Conservation (phyloP, 208 protist species). For the Tetramitus jugosus region DNA sequence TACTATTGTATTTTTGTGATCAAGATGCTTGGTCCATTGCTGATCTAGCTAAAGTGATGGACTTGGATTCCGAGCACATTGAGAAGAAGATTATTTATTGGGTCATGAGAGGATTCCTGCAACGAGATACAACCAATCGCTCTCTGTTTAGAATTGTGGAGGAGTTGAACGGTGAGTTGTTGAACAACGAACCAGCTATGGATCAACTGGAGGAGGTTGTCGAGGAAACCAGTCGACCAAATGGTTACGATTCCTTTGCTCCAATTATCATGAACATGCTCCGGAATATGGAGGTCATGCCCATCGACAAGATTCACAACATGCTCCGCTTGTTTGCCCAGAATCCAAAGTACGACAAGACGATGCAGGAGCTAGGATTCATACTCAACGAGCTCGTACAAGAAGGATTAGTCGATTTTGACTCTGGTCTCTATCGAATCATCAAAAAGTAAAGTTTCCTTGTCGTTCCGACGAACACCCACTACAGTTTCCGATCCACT, state of each 20-base stretch:
- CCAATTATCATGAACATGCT: not conserved
- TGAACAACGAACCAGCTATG: no score
- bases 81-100: not conserved
- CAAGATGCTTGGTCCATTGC: not conserved
- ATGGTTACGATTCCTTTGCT: no score
- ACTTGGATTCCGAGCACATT: not conserved
- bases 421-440: not conserved
- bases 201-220: not conserved
- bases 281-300: not conserved
- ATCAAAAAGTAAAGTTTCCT: not conserved
- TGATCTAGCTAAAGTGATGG: not conserved
- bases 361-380: not conserved
- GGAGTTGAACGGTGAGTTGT: no score
- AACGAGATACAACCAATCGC: no score
- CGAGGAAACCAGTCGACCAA: not conserved
- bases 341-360: not conserved
- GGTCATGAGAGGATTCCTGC: not conserved
- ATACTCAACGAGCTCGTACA: not conserved
- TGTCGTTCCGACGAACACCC: not conserved
- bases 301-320: not conserved
- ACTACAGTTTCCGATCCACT: no score
- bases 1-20: conserved; percentile 15
- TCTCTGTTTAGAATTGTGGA: not conserved
- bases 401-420: not conserved
- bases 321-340: not conserved